These are phyloP conservation scores for Penicillium nordicum DNA, from an alignment of 2,329 filamentous ascomycete genomes.

Conservation along the genomic window DNA sequence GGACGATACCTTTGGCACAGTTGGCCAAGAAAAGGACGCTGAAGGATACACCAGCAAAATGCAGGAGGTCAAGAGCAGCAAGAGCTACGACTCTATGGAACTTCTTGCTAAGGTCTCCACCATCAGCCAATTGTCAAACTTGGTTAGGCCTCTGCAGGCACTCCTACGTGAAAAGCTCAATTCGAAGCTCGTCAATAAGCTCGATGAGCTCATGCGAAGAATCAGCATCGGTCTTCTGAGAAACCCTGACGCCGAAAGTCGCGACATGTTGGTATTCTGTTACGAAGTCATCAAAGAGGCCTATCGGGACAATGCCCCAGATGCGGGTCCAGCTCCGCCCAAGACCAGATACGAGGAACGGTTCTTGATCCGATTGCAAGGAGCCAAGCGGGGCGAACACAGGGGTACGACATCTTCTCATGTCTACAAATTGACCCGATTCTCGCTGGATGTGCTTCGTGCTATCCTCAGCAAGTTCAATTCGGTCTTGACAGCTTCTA, in stretches of 20 bases:
- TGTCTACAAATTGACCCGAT: constrained; percentile 81
- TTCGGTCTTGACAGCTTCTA: constrained; percentile 70
- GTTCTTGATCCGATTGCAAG: constrained; percentile 75
- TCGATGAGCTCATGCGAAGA: constrained; percentile 81
- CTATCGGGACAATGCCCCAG: constrained; percentile 61
- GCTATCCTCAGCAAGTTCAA: constrained; percentile 84
- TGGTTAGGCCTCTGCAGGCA: constrained; percentile 74
- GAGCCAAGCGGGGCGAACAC: constrained; percentile 69
- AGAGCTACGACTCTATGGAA: constrained; percentile 97
- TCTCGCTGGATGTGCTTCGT: constrained; percentile 82
- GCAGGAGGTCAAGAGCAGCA: constrained; percentile 97
- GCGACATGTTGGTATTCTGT: constrained; percentile 86
- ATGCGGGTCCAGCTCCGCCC: constrained; percentile 18
- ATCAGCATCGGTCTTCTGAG: constrained; percentile 78
- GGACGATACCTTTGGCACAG: constrained; percentile 93
- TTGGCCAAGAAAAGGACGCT: constrained; percentile 93
- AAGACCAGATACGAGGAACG: constrained; percentile 42
- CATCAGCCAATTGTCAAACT: constrained; percentile 66
- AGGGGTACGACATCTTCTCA: constrained; percentile 72
- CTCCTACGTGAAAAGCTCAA: constrained; percentile 82
- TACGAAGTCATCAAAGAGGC: constrained; percentile 90
- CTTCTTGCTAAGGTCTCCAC: constrained; percentile 80
- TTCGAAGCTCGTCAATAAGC: constrained; percentile 77
- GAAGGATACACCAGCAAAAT: constrained; percentile 93
- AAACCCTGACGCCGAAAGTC: constrained; percentile 73